Percentiles rank a stretch among this genome's conserved stretches.
Conservation (phyloP, 106 monocot species). For the Dendrobium officinale region DNA sequence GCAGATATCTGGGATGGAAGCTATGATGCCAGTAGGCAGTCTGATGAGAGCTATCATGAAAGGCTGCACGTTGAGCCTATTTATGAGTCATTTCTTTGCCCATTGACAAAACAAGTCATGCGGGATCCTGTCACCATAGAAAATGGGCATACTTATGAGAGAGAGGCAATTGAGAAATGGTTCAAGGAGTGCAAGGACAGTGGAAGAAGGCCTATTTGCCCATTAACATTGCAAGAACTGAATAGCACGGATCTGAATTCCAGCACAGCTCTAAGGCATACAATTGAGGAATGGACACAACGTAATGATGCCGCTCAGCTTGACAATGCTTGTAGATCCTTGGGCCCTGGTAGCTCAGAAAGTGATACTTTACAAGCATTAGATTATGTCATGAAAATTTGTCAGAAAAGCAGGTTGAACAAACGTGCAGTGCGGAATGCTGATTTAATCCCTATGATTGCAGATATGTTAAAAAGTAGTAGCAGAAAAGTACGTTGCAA, state of each 20-base stretch:
- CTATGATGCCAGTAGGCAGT: conserved; percentile 33
- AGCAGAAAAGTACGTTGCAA: conserved; percentile 62
- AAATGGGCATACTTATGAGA: conserved; percentile 75
- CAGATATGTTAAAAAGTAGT: conserved; percentile 67
- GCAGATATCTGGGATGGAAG: conserved; percentile 36
- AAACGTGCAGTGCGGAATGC: conserved; percentile 48
- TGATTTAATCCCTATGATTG: conserved; percentile 46
- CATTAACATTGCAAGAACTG: conserved; percentile 56
- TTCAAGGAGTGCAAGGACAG: conserved; percentile 64
- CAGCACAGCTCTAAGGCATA: conserved; percentile 72
- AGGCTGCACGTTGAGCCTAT: conserved; percentile 56
- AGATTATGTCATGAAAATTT: conserved; percentile 41
- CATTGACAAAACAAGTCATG: conserved; percentile 83
- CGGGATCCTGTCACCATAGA: conserved; percentile 73
- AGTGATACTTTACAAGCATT: conserved; percentile 54
- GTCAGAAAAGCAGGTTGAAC: conserved; percentile 50
- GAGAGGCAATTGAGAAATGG: conserved; percentile 83
- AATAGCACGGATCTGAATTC: conserved; percentile 57
- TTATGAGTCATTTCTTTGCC: conserved; percentile 82
- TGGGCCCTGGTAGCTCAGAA: conserved; percentile 56
- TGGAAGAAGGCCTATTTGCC: conserved; percentile 54
- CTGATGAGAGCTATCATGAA: conserved; percentile 50
- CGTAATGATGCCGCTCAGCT: conserved; percentile 78
- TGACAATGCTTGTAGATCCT: conserved; percentile 48
- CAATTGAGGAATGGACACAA: conserved; percentile 87